Percentiles rank a stretch among this genome's conserved stretches.
Conservation (phyloP, 2,329 filamentous ascomycete genomes). For the Fusarium pseudoanthophilum region DNA sequence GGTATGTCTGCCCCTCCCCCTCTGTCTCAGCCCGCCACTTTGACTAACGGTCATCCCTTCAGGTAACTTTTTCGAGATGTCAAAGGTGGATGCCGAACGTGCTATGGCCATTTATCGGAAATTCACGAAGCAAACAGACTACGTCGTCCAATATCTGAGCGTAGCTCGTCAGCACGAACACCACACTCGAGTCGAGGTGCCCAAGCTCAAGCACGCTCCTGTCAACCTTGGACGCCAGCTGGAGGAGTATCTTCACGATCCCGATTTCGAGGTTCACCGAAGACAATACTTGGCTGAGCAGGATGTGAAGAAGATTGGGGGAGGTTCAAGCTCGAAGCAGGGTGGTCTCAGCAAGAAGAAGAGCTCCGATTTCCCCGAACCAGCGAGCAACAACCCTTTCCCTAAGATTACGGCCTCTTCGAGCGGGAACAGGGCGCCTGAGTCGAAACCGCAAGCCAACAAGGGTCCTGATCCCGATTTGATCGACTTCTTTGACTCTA, state of each 20-base stretch:
- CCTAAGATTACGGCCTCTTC: constrained; percentile 45
- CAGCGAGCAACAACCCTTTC: constrained; percentile 58
- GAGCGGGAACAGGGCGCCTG: constrained; percentile 47
- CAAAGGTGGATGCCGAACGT: constrained; percentile 89
- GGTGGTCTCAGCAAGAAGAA: constrained; percentile 50
- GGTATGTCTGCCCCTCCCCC: constrained; percentile 64
- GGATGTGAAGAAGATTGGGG: constrained; percentile 71
- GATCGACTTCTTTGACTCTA: constrained; percentile 95
- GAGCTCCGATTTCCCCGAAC: constrained; percentile 51
- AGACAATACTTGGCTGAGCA: constrained; percentile 92
- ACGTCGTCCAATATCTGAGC: constrained; percentile 89
- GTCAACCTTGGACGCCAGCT: constrained; percentile 89
- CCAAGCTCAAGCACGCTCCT: constrained; percentile 96
- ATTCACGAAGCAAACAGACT: constrained; percentile 92
- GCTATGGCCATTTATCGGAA: constrained; percentile 91
- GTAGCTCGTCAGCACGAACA: constrained; percentile 91
- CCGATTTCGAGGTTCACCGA: constrained; percentile 93
- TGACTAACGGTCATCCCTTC: constrained; percentile 30
- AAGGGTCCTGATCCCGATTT: constrained; percentile 80
- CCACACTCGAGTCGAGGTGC: constrained; percentile 91
- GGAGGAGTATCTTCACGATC: constrained; percentile 93
- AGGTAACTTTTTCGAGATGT: constrained; percentile 99
- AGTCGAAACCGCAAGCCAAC: constrained; percentile 59
- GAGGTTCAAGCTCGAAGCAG: constrained; percentile 46
- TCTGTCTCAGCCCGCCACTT: constrained; percentile 13